These are phyloP conservation scores for Colletotrichum sp. DNA, from an alignment of 2,329 filamentous ascomycete species.

Conservation along the genomic window DNA sequence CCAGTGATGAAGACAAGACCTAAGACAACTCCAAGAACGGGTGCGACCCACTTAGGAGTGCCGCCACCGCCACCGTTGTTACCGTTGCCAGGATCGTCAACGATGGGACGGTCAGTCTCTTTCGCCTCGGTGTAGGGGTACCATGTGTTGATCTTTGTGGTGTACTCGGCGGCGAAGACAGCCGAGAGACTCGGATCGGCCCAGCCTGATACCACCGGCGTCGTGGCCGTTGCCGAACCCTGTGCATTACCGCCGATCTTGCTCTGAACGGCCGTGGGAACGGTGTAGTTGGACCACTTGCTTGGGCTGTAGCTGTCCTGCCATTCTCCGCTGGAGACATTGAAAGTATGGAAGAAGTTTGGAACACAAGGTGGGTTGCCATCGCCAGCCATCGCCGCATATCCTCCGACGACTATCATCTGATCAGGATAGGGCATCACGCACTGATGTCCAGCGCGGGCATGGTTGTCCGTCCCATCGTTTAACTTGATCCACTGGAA, in stretches of 20 bases:
- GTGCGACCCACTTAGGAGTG: slow-evolving; percentile 62
- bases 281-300: slow-evolving; percentile 68
- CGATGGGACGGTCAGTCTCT: slow-evolving; percentile 28
- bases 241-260: slow-evolving; percentile 70
- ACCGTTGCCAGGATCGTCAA: neutral
- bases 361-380: slow-evolving; percentile 47
- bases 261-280: slow-evolving; percentile 67
- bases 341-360: slow-evolving; percentile 69
- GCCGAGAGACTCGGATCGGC: slow-evolving; percentile 48
- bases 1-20: slow-evolving; percentile 62
- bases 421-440: slow-evolving; percentile 78
- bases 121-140: slow-evolving; percentile 61
- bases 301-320: slow-evolving; percentile 71
- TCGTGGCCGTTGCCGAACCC: slow-evolving; percentile 73
- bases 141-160: slow-evolving; percentile 59
- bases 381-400: slow-evolving; percentile 32
- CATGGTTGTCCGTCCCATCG: slow-evolving; percentile 51
- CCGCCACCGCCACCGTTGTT: slow-evolving; percentile 33
- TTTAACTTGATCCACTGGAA: slow-evolving; percentile 76
- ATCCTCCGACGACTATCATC: slow-evolving; percentile 80
- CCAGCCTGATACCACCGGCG: slow-evolving; percentile 66
- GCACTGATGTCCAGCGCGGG: slow-evolving; percentile 76
- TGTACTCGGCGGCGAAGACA: slow-evolving; percentile 62
- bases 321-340: slow-evolving; percentile 74
- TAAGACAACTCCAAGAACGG: slow-evolving; percentile 66